These are phyloP conservation scores for Coemansia sp. DNA, from an alignment of 192 early-diverging fungal species.

Conservation along the genomic window DNA sequence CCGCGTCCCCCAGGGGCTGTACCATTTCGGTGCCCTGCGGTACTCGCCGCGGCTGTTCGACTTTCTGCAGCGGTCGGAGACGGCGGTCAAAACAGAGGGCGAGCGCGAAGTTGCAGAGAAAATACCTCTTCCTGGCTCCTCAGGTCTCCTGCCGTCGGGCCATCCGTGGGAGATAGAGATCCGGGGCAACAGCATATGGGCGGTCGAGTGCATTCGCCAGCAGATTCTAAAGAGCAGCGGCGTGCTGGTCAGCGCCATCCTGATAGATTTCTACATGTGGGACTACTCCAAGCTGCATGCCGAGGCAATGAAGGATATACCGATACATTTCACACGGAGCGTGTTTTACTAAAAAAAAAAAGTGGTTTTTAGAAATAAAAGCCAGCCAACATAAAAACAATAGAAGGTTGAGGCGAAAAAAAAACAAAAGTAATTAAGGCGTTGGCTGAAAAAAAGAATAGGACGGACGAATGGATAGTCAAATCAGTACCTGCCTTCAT, in stretches of 20 bases:
- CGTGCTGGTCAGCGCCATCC: conserved; percentile 63
- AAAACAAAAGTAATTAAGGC: conserved; percentile 4
- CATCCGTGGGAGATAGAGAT: conserved; percentile 74
- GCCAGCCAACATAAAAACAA: too few relatives aligned
- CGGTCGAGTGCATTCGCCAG: conserved; percentile 59
- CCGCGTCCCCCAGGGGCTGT: conserved; percentile 70
- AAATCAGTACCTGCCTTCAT: conserved; percentile 10
- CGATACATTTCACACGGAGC: conserved; percentile 64
- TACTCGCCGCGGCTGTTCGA: conserved; percentile 61
- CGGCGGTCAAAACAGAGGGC: not conserved
- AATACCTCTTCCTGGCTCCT: conserved; percentile 11
- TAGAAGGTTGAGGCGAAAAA: not conserved
- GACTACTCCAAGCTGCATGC: conserved; percentile 72
- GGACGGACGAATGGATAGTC: too few relatives aligned
- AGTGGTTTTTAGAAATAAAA: not conserved
- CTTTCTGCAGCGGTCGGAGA: conserved; percentile 26
- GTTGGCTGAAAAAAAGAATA: too few relatives aligned
- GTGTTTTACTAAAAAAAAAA: conserved; percentile 55
- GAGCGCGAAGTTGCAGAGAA: not conserved
- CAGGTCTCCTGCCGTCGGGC: conserved; percentile 55
- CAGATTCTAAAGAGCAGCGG: conserved; percentile 17
- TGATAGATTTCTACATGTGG: conserved; percentile 89
- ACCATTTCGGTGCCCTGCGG: conserved; percentile 64
- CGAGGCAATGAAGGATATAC: conserved; percentile 55
- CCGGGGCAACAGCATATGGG: conserved; percentile 74